Evolutionary conservation across 768 basidiomycete species (phyloP), one percentile per base, ranked within the genome.

Genomic region (Erythrobasidium yunnanense): DNA sequence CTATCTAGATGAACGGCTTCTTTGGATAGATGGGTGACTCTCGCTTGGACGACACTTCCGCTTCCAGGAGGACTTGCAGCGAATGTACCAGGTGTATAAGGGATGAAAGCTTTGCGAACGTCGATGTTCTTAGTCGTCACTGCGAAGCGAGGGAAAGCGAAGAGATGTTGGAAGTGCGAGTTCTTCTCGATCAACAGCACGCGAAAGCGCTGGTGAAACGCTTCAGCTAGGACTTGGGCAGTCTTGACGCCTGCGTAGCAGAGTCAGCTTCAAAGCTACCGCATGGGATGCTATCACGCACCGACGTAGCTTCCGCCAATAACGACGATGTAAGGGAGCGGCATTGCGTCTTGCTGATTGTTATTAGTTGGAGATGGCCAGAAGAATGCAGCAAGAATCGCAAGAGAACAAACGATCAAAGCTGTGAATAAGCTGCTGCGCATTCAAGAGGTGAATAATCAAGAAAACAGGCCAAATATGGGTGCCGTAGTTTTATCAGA

Each of bases 151-250:
- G 65, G 65, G 22, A 60, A 66, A 22, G 65, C 55, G 45, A 66
- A 66, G 15, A 56, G 32, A 34, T 56, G 65, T 20, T 66, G 51
- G 34, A 66, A 66, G 52, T 66, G 65, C 20, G 65, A 55, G 35
- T 66, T 54, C 35, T 56, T 54, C n/a, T 66, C 65, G n/a, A 66
- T 57, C 2, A 66, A 34, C 2, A 66, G 49, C 17, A 66, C 34
- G 2, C 52, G 23, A 45, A 49, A 49, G 2, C 25, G 30, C 17
- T 51, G 46, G 60, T 63, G 47, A 22, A 63, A 51, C 7, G 60
- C 45, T n/a, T 25, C 29, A 18, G 60, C 60, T 5, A 63, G 60
- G n/a, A 38, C n/a, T 38, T 63, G 60, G 20, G 60, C 60, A 6
- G 47, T 63, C 20, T 49, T 46, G 17, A 33, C 49, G 38, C 60